phyloP scores from a whole-genome alignment of 495 filamentous ascomycete species.

The Aspergillus incahuasiensis region DNA sequence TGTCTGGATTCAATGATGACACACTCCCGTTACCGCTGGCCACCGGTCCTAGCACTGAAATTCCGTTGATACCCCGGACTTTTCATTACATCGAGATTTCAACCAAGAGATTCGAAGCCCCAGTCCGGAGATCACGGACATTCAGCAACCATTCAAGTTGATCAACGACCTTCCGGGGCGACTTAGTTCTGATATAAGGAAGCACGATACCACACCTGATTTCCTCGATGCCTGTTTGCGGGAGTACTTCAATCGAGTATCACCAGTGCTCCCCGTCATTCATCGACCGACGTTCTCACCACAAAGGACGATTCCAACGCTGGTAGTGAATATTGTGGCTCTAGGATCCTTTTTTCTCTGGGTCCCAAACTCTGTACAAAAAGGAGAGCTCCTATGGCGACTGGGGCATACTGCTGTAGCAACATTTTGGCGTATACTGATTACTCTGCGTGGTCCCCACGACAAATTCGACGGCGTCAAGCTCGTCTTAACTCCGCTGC shows the following conservation, averaged over 20 bases:
- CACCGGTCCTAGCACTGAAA: too few species aligned
- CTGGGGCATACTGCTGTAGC: constrained; percentile 1
- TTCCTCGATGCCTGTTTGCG: not conserved
- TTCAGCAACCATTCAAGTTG: too few species aligned
- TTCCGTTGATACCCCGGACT: too few species aligned
- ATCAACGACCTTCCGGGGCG: too few species aligned
- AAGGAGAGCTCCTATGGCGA: not conserved
- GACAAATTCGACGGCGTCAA: not conserved
- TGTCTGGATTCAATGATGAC: too few species aligned
- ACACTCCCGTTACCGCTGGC: too few species aligned
- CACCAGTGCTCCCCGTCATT: not conserved
- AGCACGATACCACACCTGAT: too few species aligned
- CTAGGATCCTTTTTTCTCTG: not conserved
- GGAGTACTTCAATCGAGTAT: constrained; percentile 5
- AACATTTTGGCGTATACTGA: constrained; percentile 1
- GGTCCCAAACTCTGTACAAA: not conserved
- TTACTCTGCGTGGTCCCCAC: not conserved
- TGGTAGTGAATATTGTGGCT: not conserved
- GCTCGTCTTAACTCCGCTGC: not conserved
- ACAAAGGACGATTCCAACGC: not conserved
- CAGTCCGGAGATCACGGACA: too few species aligned
- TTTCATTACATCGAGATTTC: too few species aligned
- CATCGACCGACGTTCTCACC: not conserved
- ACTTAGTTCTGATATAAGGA: too few species aligned
- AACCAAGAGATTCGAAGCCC: too few species aligned